Percentiles rank a stretch among this genome's conserved stretches.
phyloP scores from a whole-genome alignment of 108 stramenopile genomes.

The Stephanodiscus triporus region DNA sequence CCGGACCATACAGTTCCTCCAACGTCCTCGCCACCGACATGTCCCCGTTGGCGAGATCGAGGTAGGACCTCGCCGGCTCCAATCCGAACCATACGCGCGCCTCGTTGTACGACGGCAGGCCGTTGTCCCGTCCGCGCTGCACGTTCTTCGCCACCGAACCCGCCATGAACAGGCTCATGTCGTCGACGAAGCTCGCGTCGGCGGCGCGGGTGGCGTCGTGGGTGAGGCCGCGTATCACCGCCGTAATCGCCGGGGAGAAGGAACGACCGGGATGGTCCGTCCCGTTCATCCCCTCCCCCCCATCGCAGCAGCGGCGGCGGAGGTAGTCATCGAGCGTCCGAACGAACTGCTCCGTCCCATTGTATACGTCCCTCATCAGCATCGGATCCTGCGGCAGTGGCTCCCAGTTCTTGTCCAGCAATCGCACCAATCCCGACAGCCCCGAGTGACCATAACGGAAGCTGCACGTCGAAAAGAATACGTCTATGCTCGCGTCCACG shows the following conservation, averaged over 20 bases:
- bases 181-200: constrained; percentile 42
- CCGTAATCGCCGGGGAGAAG: background rate
- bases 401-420: constrained; percentile 4
- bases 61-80: constrained; percentile 1
- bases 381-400: constrained; percentile 19
- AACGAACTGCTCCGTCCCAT: constrained; percentile 4
- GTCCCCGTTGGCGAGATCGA: constrained; percentile 19
- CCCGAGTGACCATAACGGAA: constrained; percentile 46
- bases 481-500: constrained; percentile 36
- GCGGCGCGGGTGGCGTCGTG: constrained; percentile 9
- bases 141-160: constrained; percentile 23
- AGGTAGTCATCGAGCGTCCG: background rate
- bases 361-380: constrained; percentile 32
- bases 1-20: constrained; percentile 13
- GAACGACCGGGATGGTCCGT: background rate
- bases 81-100: constrained; percentile 28
- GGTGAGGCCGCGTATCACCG: constrained; percentile 23
- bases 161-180: constrained; percentile 18
- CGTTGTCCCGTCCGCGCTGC: constrained; percentile 42
- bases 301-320: too few relatives aligned
- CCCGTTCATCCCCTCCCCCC: background rate
- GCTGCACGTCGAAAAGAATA: constrained; percentile 26
- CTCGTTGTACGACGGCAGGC: constrained; percentile 37
- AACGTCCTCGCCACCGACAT: background rate
- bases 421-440: constrained; percentile 13